Percentiles rank a stretch among this genome's conserved stretches.
Conservation (phyloP, 495 filamentous ascomycete genomes). For the Aspergillus diversus region DNA sequence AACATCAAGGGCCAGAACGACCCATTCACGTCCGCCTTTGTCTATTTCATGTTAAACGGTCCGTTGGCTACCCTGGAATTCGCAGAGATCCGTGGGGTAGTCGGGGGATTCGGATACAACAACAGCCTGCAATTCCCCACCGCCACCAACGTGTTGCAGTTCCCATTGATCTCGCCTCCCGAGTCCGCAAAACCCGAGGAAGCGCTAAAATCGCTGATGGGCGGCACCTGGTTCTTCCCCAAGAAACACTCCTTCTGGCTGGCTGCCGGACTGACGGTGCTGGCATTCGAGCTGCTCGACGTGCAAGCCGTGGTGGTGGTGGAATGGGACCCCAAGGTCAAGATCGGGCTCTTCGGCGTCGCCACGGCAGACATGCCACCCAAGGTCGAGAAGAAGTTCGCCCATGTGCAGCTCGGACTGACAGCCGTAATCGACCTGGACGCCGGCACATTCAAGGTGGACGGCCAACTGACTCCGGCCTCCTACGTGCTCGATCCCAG, state of each 20-base stretch:
- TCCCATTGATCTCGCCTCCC: slow-evolving; percentile 41
- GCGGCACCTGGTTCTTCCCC: slow-evolving; percentile 27
- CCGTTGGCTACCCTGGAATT: slow-evolving; percentile 47
- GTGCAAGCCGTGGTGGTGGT: slow-evolving; percentile 44
- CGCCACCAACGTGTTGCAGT: slow-evolving; percentile 34
- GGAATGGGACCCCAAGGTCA: slow-evolving; percentile 29
- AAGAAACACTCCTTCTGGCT: slow-evolving; percentile 39
- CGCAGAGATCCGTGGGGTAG: slow-evolving; percentile 42
- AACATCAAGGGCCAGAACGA: slow-evolving; percentile 5
- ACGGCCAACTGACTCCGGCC: slow-evolving; percentile 46
- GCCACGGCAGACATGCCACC: slow-evolving; percentile 41
- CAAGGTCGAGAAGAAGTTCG: slow-evolving; percentile 20
- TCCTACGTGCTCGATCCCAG: slow-evolving; percentile 45
- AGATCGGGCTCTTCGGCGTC: slow-evolving; percentile 43
- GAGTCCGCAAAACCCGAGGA: slow-evolving; percentile 10
- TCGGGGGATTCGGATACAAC: slow-evolving; percentile 53
- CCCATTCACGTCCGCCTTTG: slow-evolving; percentile 39
- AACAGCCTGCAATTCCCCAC: slow-evolving; percentile 34
- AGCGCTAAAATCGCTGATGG: slow-evolving; percentile 19
- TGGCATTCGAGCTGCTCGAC: slow-evolving; percentile 45
- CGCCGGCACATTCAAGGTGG: slow-evolving; percentile 39
- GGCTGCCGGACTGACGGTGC: slow-evolving; percentile 43
- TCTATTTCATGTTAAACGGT: slow-evolving; percentile 46
- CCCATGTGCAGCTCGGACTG: slow-evolving; percentile 49
- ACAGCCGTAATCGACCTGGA: slow-evolving; percentile 37